Base-by-base conservation (phyloP, 139 green algal species). In the Micractinium conductrix region DNA sequence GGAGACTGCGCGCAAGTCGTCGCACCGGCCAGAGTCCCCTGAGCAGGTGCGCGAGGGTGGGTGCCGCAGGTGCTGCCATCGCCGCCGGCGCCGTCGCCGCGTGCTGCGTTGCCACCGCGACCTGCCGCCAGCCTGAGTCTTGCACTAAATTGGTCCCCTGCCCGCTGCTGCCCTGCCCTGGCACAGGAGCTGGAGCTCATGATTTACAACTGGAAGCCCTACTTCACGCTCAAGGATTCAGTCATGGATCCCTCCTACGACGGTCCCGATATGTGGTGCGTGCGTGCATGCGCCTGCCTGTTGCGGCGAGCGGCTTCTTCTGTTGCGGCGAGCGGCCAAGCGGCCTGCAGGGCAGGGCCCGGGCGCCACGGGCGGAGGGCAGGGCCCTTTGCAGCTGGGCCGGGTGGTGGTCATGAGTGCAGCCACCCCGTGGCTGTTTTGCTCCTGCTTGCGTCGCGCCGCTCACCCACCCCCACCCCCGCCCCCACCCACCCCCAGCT, bases 191-290 rank as follows among this genome's bases (percentile, higher is more conserved):
- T 97, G 58, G 89, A 87, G 2, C 86, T 93, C 82, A 83, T 94
- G 38, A 95, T 97, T 28, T 96, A 97, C 90, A 91, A 89, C 88
- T 94, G 87, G 35, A 71, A 88, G 28, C 83, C 89, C 24, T 87
- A 93, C 35, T 97, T 97, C 87, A 91, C 90, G 21, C 80, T 91
- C 24, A 89, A 92, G 68, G 88, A 92, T 55, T 73, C 63, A 7
- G 87, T 87, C 30, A 91, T 93, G 82, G 93, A 96, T 72, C 90
- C 92, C 40, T 93, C 91, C 63, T 97, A 97, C 67, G 93, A 96
- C 81, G 93, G 94, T 19, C 93, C 92, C 28, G 92, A 96, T 88
- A 93, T 93, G 74, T 45, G 28, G 74, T 80, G 45, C 30, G 74
- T 28, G 42, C 26, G 26, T 42, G 21, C 7, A 17, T 43, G 28